Evolutionary conservation across 257 asterid genomes (phyloP), one percentile per base, ranked within the genome.

Genomic region (Salvia miltiorrhiza): DNA sequence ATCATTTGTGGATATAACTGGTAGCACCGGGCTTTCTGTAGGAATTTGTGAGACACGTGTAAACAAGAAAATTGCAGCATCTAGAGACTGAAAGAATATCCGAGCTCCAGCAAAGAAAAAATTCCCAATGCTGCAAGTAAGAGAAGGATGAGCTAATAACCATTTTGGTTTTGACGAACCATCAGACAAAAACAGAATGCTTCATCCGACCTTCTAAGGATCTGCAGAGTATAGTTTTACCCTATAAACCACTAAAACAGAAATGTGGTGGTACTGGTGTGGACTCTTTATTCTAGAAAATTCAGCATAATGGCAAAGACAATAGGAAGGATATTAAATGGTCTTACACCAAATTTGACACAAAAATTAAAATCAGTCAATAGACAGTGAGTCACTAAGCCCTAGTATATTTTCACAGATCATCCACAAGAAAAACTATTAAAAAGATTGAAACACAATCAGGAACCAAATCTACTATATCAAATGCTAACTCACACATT

Each of bases 51-150:
- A n/a, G n/a, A n/a, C n/a, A n/a, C n/a, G n/a, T n/a, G n/a, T n/a
- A n/a, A n/a, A n/a, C n/a, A n/a, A n/a, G n/a, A n/a, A n/a, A n/a
- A n/a, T n/a, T n/a, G n/a, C n/a, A n/a, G n/a, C n/a, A n/a, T n/a
- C n/a, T n/a, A n/a, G n/a, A n/a, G n/a, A n/a, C n/a, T n/a, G n/a
- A n/a, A n/a, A n/a, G n/a, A n/a, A n/a, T n/a, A n/a, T n/a, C n/a
- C n/a, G n/a, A n/a, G n/a, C n/a, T n/a, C n/a, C n/a, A n/a, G n/a
- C n/a, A n/a, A n/a, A n/a, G n/a, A n/a, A n/a, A n/a, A n/a, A n/a
- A 80, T 93, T 93, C 78, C 98, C 98, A 53, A 93, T 87, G 78
- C 98, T 93, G 95, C 92, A 88, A 79, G 67, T 50, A 28, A 75
- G 65, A 80, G 54, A 32, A 61, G 70, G 59, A 37, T 37, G 13